These are phyloP conservation scores for Mytilinidion resinicola DNA, from an alignment of 495 filamentous ascomycete species.

Conservation along the genomic window DNA sequence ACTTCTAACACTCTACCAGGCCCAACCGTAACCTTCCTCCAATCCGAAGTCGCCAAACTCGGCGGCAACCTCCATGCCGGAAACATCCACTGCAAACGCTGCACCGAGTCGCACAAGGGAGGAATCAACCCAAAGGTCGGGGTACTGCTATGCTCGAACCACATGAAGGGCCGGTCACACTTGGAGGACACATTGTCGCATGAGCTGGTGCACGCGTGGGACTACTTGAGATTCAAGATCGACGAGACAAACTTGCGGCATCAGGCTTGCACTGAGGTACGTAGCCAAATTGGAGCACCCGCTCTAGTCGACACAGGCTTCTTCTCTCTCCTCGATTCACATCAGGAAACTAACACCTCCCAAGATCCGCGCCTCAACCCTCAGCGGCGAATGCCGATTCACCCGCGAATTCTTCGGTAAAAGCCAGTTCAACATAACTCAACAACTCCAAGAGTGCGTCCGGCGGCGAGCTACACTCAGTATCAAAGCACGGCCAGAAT, in stretches of 20 bases:
- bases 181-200: constrained; percentile 92
- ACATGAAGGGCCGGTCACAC: constrained; percentile 64
- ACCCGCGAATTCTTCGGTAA: constrained; percentile 73
- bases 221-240: constrained; percentile 84
- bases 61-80: constrained; percentile 62
- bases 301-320: too few relatives aligned
- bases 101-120: constrained; percentile 59
- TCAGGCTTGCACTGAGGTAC: constrained; percentile 90
- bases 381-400: constrained; percentile 93
- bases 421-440: constrained; percentile 78
- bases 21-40: constrained; percentile 78
- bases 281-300: constrained; percentile 7
- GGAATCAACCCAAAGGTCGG: constrained; percentile 81
- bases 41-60: constrained; percentile 66
- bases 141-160: constrained; percentile 85
- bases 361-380: constrained; percentile 83
- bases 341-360: background rate
- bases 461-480: constrained; percentile 69
- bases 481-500: constrained; percentile 64
- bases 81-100: constrained; percentile 79
- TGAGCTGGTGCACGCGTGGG: constrained; percentile 97
- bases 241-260: constrained; percentile 77
- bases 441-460: constrained; percentile 92
- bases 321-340: background rate
- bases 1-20: constrained; percentile 35